phyloP scores from a whole-genome alignment of 805 yeast genomes.

The Saccharomyces kudriavzevii region DNA sequence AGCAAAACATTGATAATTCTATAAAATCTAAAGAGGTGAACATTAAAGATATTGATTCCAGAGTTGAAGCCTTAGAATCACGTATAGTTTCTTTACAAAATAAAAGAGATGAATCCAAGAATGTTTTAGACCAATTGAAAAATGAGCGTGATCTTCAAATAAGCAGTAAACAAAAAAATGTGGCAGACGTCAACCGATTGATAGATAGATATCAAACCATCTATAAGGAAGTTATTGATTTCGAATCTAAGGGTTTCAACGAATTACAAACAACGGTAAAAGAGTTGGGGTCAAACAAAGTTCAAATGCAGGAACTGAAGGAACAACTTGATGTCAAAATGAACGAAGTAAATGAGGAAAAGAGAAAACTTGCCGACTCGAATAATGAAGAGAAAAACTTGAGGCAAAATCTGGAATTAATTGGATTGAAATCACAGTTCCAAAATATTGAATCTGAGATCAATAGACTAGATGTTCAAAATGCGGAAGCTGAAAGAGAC shows the following conservation, averaged over 20 bases:
- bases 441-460: constrained; percentile 34
- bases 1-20: constrained; percentile 9
- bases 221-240: constrained; percentile 1
- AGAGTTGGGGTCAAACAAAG: constrained; percentile 16
- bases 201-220: background rate
- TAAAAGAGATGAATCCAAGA: constrained; percentile 4
- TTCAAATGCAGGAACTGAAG: constrained; percentile 13
- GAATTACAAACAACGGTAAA: constrained; percentile 1
- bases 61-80: constrained; percentile 4
- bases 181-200: background rate
- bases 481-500: constrained; percentile 54
- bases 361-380: constrained; percentile 44
- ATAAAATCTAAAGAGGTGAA: constrained; percentile 8
- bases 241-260: background rate
- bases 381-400: constrained; percentile 55
- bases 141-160: constrained; percentile 1
- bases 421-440: constrained; percentile 37
- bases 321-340: constrained; percentile 11
- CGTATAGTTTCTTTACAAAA: constrained; percentile 5
- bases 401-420: constrained; percentile 53
- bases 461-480: constrained; percentile 38
- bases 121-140: background rate
- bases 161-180: background rate
- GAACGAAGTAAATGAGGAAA: constrained; percentile 5
- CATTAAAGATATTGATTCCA: constrained; percentile 6